These are phyloP conservation scores for Geotrichum ghanense DNA, from an alignment of 805 yeast species.

Conservation along the genomic window DNA sequence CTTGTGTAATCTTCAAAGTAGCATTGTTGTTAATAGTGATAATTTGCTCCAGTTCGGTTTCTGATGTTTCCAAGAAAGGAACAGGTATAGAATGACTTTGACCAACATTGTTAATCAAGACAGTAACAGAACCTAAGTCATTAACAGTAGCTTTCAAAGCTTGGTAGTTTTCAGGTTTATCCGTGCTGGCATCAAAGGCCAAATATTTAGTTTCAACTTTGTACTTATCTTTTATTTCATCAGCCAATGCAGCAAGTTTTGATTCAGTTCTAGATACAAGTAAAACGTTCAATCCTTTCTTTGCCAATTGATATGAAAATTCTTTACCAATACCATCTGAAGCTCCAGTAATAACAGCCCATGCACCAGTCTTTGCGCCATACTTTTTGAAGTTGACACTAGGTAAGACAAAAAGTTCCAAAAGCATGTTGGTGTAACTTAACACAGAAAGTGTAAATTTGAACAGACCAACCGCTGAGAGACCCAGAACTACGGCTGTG, in stretches of 20 bases:
- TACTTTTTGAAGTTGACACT: conserved; percentile 47
- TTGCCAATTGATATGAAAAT: conserved; percentile 75
- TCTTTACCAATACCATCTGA: conserved; percentile 97
- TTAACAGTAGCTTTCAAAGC: conserved; percentile 34
- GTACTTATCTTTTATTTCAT: conserved; percentile 49
- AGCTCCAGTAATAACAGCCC: conserved; percentile 97
- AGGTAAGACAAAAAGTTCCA: neutral
- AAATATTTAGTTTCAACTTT: conserved; percentile 52
- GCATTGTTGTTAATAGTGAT: conserved; percentile 77
- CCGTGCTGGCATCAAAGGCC: conserved; percentile 70
- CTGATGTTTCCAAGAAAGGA: conserved; percentile 73
- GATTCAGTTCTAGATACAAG: conserved; percentile 75
- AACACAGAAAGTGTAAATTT: conserved; percentile 43
- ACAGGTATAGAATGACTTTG: conserved; percentile 92
- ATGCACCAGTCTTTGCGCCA: conserved; percentile 59
- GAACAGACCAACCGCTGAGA: conserved; percentile 36
- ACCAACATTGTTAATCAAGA: conserved; percentile 88
- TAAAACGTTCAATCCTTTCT: conserved; percentile 70
- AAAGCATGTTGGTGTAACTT: conserved; percentile 25
- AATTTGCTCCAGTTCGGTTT: conserved; percentile 64
- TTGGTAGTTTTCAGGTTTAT: conserved; percentile 45
- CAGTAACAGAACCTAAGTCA: conserved; percentile 38
- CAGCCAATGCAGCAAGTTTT: conserved; percentile 56
- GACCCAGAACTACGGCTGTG: conserved; percentile 6
- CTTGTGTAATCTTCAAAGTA: conserved; percentile 72